These are phyloP conservation scores for Parsonsia alboflavescens DNA, from an alignment of 257 asterid species.

Conservation along the genomic window DNA sequence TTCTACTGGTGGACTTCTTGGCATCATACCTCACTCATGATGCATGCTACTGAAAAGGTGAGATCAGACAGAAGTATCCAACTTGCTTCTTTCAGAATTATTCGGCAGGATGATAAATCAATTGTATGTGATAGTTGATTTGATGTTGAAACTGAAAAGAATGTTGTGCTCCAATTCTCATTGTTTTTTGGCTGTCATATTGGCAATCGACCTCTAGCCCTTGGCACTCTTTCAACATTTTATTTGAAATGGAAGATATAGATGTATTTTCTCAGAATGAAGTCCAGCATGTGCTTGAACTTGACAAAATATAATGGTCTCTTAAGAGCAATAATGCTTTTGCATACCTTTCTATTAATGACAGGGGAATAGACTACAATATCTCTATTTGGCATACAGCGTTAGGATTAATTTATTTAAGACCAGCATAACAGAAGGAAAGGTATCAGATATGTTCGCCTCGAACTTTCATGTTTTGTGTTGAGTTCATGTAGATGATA, in stretches of 20 bases:
- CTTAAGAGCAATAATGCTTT: background rate
- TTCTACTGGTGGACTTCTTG: background rate
- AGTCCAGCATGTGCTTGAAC: background rate
- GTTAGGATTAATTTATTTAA: background rate
- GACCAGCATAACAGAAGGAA: background rate
- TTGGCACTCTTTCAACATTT: background rate
- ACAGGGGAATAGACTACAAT: background rate
- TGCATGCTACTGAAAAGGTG: background rate
- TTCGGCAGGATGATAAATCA: background rate
- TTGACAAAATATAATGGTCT: background rate
- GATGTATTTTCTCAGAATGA: background rate
- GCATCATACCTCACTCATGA: background rate
- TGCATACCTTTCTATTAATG: background rate
- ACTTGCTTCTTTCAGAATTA: background rate
- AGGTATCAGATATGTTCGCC: background rate
- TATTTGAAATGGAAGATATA: background rate
- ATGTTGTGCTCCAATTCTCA: background rate
- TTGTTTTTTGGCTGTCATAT: background rate
- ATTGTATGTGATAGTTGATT: background rate
- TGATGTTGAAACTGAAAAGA: background rate
- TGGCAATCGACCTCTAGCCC: background rate
- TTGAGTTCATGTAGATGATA: constrained; percentile 1
- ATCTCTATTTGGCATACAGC: background rate
- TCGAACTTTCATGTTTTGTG: background rate
- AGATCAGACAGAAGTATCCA: background rate